Base-by-base conservation (phyloP, 2,329 filamentous ascomycete genomes). In the Clarireedia homoeocarpa region DNA sequence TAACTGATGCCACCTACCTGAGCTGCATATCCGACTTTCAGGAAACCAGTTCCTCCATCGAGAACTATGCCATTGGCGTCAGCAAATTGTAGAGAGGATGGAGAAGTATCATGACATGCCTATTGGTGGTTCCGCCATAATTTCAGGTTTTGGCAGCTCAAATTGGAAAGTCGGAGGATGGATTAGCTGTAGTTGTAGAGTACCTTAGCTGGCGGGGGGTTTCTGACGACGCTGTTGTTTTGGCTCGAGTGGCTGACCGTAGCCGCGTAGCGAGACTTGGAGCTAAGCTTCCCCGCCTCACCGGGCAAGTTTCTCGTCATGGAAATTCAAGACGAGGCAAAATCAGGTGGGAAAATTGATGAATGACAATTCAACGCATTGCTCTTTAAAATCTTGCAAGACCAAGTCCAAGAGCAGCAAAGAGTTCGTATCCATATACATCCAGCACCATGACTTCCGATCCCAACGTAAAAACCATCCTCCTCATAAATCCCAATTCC, bases 21-120 rank as follows among this genome's bases (percentile, higher is more conserved):
- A 70, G 88, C 94, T 70, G 94, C 94, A 79, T 97, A 99, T 74
- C 94, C 94, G 77, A 96, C 94, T 78, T 99, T 99, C 75, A 99
- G 87, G 82, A 99, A 99, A 75, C 94, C 94, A 72, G 94, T 99
- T 75, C 94, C 94, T 82, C 94, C 94, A 81, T 99, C 94, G 82
- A 99, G 92, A 72, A 99, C 94, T 97, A 72, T 52, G 52, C 30
- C 20, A 55, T 56, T 59, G 44, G 47, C 24, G 50, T 68, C 55
- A 68, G 63, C 55, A 60, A 36, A 38, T 26, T 6, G 17, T 20
- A 38, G 17, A n/a, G 23, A 17, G 17, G 42, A 15, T 3, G 15
- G 20, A 3, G 39, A 42, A 9, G 5, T 27, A 27, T 34, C 50
- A 27, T 26, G 23, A 7, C 47, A 10, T 68, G 70, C 69, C 69